A percentile compares a stretch with the other conserved stretches of the same genome.
Conservation (phyloP, 1,284 basidiomycete genomes). For the Vanrija sp. region DNA sequence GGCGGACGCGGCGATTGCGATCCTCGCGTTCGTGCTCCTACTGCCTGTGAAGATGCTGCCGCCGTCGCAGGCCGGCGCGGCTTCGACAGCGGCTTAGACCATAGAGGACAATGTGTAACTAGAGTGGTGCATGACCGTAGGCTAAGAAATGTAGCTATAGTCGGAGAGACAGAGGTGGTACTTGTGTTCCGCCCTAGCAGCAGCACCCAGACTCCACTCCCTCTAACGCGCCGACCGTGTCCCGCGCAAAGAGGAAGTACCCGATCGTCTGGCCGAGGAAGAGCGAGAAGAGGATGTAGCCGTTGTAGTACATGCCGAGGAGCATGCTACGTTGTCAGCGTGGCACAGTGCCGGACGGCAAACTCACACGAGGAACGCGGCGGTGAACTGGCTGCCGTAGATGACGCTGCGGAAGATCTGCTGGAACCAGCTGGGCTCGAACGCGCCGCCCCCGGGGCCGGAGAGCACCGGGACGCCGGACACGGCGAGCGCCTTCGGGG, state of each 20-base stretch:
- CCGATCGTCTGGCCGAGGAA: slow-evolving; percentile 44
- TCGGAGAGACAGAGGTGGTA: too few species aligned
- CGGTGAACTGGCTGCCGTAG: slow-evolving; percentile 47
- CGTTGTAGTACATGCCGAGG: slow-evolving; percentile 52
- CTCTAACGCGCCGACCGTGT: slow-evolving; percentile 17
- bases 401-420: slow-evolving; percentile 42
- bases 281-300: slow-evolving; percentile 44
- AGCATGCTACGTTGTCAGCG: slow-evolving; percentile 30
- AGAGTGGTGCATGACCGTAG: too few species aligned
- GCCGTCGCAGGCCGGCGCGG: background rate
- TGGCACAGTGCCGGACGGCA: too few species aligned
- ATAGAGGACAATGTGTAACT: too few species aligned
- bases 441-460: background rate
- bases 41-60: slow-evolving; percentile 36
- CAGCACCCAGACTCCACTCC: too few species aligned
- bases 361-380: slow-evolving; percentile 44
- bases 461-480: background rate
- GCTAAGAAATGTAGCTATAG: too few species aligned
- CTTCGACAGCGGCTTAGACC: too few species aligned
- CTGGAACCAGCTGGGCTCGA: slow-evolving; percentile 27
- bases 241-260: slow-evolving; percentile 38
- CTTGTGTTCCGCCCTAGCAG: too few species aligned
- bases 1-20: slow-evolving; percentile 37
- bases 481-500: too few species aligned
- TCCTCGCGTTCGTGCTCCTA: slow-evolving; percentile 33